A percentile compares a stretch with the other conserved stretches of the same genome.
These are phyloP conservation scores for Colletotrichum brevisporum DNA, from an alignment of 2,329 filamentous ascomycete genomes.

Conservation along the genomic window DNA sequence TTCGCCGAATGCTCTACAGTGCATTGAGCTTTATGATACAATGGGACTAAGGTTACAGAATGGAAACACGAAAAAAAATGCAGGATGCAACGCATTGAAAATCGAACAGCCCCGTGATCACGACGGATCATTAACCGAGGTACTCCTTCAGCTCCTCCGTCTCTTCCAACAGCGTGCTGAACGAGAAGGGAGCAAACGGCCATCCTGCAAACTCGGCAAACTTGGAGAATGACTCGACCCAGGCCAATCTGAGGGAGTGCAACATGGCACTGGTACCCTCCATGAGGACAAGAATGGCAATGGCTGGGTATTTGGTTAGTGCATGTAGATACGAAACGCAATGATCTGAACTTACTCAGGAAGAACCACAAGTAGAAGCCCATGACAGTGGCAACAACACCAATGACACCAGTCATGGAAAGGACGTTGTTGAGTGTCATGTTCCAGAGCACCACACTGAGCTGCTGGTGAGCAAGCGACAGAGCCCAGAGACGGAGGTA, in stretches of 20 bases:
- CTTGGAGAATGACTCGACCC: conserved; percentile 98
- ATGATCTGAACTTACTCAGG: conserved; percentile 64
- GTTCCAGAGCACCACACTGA: conserved; percentile 94
- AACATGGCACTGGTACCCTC: conserved; percentile 97
- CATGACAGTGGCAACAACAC: conserved; percentile 84
- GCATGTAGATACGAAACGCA: neutral
- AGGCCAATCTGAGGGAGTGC: conserved; percentile 90
- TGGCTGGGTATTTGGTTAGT: conserved; percentile 48
- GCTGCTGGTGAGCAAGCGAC: conserved; percentile 97
- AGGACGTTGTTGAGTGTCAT: conserved; percentile 93
- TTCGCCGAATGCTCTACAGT: conserved; percentile 32
- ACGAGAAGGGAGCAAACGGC: conserved; percentile 91
- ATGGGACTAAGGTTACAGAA: conserved; percentile 40
- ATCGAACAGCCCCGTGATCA: neutral
- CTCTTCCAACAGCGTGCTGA: conserved; percentile 87
- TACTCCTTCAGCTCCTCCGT: conserved; percentile 75
- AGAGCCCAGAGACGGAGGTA: conserved; percentile 99
- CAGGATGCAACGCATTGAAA: conserved; percentile 22
- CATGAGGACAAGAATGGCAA: conserved; percentile 87
- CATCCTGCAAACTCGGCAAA: conserved; percentile 94
- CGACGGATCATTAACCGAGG: conserved; percentile 56
- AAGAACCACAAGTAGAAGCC: conserved; percentile 93
- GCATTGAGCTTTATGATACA: conserved; percentile 43
- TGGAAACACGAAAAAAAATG: conserved; percentile 15
- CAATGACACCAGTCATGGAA: conserved; percentile 72